Conservation (phyloP, 2,329 filamentous ascomycete species). For the Monosporascus sp. region DNA sequence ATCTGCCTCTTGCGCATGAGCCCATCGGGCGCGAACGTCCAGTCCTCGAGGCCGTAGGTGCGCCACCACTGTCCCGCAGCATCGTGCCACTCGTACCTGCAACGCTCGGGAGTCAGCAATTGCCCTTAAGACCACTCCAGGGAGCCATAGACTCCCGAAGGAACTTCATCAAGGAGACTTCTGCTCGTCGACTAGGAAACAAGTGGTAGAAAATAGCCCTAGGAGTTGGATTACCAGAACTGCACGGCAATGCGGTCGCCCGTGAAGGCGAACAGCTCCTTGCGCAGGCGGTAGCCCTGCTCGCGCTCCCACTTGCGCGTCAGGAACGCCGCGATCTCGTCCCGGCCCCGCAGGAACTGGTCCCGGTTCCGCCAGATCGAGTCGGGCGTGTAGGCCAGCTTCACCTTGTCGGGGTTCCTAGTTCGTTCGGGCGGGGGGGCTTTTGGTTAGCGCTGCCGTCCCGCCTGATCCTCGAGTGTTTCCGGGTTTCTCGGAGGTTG, state of each 20-base stretch:
- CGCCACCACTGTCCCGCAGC: slow-evolving; percentile 70
- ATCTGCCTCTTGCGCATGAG: slow-evolving; percentile 70
- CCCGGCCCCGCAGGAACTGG: slow-evolving; percentile 62
- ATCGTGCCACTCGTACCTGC: slow-evolving; percentile 67
- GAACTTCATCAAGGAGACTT: too few relatives aligned
- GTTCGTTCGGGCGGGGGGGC: neutral
- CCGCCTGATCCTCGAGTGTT: too few relatives aligned
- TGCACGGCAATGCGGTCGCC: slow-evolving; percentile 72
- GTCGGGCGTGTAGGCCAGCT: slow-evolving; percentile 68
- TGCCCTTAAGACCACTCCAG: too few relatives aligned
- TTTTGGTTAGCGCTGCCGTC: too few relatives aligned
- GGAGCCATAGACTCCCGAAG: too few relatives aligned
- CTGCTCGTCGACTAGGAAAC: too few relatives aligned
- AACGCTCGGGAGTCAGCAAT: too few relatives aligned
- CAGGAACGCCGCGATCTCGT: slow-evolving; percentile 63
- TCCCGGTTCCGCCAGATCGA: slow-evolving; percentile 77
- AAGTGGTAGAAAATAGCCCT: too few relatives aligned
- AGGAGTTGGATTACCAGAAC: slow-evolving; percentile 53
- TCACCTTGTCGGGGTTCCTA: slow-evolving; percentile 60
- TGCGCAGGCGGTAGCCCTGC: slow-evolving; percentile 66
- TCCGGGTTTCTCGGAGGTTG: too few relatives aligned
- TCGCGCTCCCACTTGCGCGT: slow-evolving; percentile 70
- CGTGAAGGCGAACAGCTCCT: slow-evolving; percentile 75
- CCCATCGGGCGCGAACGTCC: slow-evolving; percentile 67
- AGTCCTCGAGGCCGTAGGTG: slow-evolving; percentile 80